Evolutionary conservation across 257 asterid genomes (phyloP), one percentile per base, ranked within the genome.

Genomic region (Nicotiana sylvestris): DNA sequence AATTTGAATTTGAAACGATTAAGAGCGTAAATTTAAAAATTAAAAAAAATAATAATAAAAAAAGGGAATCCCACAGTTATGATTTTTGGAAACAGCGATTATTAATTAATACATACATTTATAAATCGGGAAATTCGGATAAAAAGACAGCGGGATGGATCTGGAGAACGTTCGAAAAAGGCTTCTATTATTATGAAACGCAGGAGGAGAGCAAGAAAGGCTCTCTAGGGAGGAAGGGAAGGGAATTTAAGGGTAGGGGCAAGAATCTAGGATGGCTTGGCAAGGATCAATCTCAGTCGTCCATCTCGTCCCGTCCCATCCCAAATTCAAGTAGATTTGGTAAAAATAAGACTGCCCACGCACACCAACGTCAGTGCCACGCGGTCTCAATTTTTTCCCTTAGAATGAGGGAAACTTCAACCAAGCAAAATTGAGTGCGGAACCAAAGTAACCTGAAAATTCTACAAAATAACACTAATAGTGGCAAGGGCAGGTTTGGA

Each of bases 221-320:
- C 32, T 16, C n/a, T 1, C 2, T n/a, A 46, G 32, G 21, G 2
- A 9, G 37, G 13, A 29, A 51, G 43, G 17, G 58, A 29, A 12
- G 80, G 56, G 87, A 76, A 85, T 82, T 76, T 77, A 58, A 77
- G 0, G 72, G 64, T 17, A 43, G 79, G 82, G 18, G 43, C 16
- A 60, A 65, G 82, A 79, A 79, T 79, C 62, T 39, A 62, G 76
- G 77, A 37, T 39, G 72, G 78, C 25, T 43, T 76, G 32, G 25
- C 16, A 43, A 70, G 18, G 60, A 29, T 67, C 37, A 66, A 85
- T 68, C 87, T n/a, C 16, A 30, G 58, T 77, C 87, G 77, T 67
- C n/a, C 55, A 85, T 81, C 82, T 85, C 85, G 21, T 61, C 51
- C 9, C 9, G 6, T 39, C 43, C 70, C n/a, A 83, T 66, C 33